Conservation (phyloP, 805 yeast species). For the Barnettozyma wickerhamii region DNA sequence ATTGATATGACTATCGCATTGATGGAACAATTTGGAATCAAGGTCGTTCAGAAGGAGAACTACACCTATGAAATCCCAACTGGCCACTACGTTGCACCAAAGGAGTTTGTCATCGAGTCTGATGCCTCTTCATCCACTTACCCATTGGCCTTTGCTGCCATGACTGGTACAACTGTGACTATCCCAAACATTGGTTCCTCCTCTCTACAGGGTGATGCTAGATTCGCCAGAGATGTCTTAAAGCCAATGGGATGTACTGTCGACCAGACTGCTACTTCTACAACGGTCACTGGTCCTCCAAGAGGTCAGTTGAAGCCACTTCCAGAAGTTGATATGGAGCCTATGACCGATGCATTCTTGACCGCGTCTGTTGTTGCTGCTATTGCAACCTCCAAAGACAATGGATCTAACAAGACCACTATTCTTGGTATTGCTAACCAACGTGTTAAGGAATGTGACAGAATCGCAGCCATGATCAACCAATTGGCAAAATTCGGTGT, state of each 20-base stretch:
- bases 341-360: conserved; percentile 98
- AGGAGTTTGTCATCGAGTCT: conserved; percentile 84
- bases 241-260: conserved; percentile 94
- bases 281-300: conserved; percentile 90
- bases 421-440: conserved; percentile 97
- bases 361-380: conserved; percentile 98
- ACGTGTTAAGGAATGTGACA: conserved; percentile 94
- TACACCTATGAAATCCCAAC: conserved; percentile 89
- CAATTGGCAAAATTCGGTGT: conserved; percentile 92
- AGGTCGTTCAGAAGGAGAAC: conserved; percentile 69
- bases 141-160: conserved; percentile 95
- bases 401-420: conserved; percentile 50
- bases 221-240: conserved; percentile 90
- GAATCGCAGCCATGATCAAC: conserved; percentile 91
- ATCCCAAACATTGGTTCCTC: conserved; percentile 90
- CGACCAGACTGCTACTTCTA: conserved; percentile 73
- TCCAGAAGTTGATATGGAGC: conserved; percentile 90
- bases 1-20: conserved; percentile 95
- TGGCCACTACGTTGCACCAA: conserved; percentile 76
- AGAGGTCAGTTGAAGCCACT: conserved; percentile 65
- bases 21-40: conserved; percentile 89
- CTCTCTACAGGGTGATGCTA: conserved; percentile 95
- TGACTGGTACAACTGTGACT: conserved; percentile 89
- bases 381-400: conserved; percentile 53
- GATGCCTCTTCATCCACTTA: conserved; percentile 98